Percentiles rank a stretch among this genome's conserved stretches.
Conservation (phyloP, 305 asterid species). For the Fraxinus albicans region DNA sequence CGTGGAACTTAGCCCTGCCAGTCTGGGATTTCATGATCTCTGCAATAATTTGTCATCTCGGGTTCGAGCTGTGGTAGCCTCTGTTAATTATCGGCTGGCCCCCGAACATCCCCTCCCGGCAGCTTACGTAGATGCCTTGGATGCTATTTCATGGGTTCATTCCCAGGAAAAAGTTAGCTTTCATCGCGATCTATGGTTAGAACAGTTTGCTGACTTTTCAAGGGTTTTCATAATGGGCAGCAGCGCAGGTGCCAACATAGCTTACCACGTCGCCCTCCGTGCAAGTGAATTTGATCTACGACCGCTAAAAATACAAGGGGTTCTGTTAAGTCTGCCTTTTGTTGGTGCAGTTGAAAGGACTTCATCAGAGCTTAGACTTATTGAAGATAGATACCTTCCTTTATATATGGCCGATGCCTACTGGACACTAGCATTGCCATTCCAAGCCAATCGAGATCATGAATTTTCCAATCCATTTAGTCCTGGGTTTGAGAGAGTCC, state of each 20-base stretch:
- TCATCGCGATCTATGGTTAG: background rate
- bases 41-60: background rate
- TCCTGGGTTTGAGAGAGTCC: background rate
- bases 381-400: background rate
- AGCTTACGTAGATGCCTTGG: slow-evolving; percentile 22
- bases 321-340: background rate
- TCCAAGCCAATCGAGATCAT: background rate
- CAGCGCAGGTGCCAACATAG: slow-evolving; percentile 30
- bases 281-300: background rate
- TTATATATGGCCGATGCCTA: background rate
- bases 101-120: slow-evolving; percentile 28
- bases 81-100: slow-evolving; percentile 16
- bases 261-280: slow-evolving; percentile 17
- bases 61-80: slow-evolving; percentile 10
- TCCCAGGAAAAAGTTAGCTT: background rate
- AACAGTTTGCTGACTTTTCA: slow-evolving; percentile 20
- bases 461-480: background rate
- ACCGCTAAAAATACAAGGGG: slow-evolving; percentile 1
- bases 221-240: slow-evolving; percentile 28
- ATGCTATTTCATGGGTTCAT: slow-evolving; percentile 1
- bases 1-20: background rate
- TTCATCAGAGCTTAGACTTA: background rate
- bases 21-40: background rate
- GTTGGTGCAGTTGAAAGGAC: background rate
- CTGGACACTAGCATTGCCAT: background rate